Conservation (phyloP, 2,329 filamentous ascomycete genomes). For the Penicillium decumbens region DNA sequence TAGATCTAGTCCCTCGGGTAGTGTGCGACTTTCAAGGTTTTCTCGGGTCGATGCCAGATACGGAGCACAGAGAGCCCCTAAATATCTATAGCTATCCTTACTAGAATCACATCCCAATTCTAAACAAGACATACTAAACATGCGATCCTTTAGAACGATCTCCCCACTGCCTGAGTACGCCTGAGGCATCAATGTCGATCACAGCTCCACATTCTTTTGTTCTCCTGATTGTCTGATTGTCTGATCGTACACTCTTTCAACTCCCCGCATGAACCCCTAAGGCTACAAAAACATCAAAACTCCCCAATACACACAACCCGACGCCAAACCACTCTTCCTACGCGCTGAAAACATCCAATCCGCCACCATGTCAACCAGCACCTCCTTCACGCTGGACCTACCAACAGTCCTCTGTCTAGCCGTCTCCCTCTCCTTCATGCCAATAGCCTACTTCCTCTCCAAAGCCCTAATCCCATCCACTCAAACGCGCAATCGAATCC, state of each 20-base stretch:
- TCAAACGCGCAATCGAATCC: slow-evolving; percentile 59
- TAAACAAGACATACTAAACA: too few species aligned
- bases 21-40: neutral
- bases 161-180: neutral
- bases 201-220: neutral
- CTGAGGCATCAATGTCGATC: neutral
- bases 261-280: neutral
- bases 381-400: slow-evolving; percentile 37
- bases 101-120: too few species aligned
- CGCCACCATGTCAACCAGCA: slow-evolving; percentile 17
- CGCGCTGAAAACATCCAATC: neutral
- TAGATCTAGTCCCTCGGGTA: neutral
- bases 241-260: neutral
- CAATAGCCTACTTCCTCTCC: slow-evolving; percentile 50
- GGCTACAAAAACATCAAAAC: neutral
- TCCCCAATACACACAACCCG: too few species aligned
- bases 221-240: neutral
- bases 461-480: slow-evolving; percentile 49
- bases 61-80: neutral
- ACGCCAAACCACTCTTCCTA: neutral
- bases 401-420: slow-evolving; percentile 53
- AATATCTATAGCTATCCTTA: neutral
- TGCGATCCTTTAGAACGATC: neutral
- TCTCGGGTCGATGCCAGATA: neutral
- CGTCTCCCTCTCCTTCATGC: slow-evolving; percentile 52